A percentile compares a stretch with the other conserved stretches of the same genome.
phyloP scores from a whole-genome alignment of 176 grass and related monocot species.

The Chrysopogon serrulatus region DNA sequence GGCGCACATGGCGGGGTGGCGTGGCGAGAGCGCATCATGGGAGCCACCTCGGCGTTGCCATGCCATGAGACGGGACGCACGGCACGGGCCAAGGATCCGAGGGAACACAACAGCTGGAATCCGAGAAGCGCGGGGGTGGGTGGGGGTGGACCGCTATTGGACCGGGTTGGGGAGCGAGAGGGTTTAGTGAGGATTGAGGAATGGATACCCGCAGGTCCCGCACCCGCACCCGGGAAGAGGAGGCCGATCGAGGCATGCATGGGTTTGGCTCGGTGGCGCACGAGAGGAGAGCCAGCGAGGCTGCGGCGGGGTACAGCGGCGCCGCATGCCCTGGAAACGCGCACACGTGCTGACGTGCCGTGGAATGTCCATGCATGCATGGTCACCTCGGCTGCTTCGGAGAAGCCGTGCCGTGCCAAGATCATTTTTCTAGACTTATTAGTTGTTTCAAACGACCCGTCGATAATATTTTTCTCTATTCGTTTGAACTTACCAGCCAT shows the following conservation, averaged over 20 bases:
- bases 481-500: too few relatives aligned
- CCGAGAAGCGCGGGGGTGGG: conserved; percentile 21
- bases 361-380: background rate
- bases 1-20: conserved; percentile 26
- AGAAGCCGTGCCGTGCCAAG: too few relatives aligned
- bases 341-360: background rate
- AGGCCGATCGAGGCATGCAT: too few relatives aligned
- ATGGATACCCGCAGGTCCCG: too few relatives aligned
- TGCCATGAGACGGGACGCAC: too few relatives aligned
- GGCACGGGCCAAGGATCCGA: conserved; percentile 20
- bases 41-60: conserved; percentile 32
- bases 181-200: too few relatives aligned
- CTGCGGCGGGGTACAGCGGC: background rate
- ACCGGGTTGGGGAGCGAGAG: background rate
- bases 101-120: conserved; percentile 40
- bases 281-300: background rate
- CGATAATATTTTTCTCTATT: too few relatives aligned
- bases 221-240: background rate
- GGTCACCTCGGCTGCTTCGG: background rate
- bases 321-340: background rate
- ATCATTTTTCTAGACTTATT: too few relatives aligned
- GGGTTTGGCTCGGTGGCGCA: background rate
- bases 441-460: too few relatives aligned
- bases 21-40: conserved; percentile 40
- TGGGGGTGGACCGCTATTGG: background rate